Evolutionary conservation across 2,329 filamentous ascomycete species (phyloP).

Genomic region (Emergomyces orientalis): DNA sequence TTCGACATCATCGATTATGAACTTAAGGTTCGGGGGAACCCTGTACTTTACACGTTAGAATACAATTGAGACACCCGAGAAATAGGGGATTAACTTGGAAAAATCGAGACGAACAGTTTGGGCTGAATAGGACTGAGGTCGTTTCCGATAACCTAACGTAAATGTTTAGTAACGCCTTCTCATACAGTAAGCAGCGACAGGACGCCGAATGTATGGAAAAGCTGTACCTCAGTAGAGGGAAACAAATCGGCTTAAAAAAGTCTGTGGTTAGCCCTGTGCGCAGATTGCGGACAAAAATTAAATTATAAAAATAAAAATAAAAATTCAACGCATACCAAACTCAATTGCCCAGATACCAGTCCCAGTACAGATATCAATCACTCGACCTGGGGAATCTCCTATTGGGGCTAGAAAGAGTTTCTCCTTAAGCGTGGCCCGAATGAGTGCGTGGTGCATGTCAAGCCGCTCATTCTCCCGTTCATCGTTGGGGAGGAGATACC

Average conservation of each 20-base stretch:
- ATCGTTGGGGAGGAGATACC: constrained; percentile 15
- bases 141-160: constrained; percentile 18
- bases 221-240: constrained; percentile 18
- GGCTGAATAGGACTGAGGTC: constrained; percentile 19
- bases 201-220: background rate
- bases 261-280: background rate
- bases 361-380: constrained; percentile 17
- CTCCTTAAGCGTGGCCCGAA: constrained; percentile 10
- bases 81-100: background rate
- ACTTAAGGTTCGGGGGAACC: constrained; percentile 48
- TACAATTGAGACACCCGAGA: background rate
- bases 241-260: constrained; percentile 18
- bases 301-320: background rate
- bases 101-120: background rate
- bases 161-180: background rate
- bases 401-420: constrained; percentile 16
- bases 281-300: background rate
- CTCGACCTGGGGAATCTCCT: constrained; percentile 6
- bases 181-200: background rate
- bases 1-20: constrained; percentile 51
- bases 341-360: constrained; percentile 25
- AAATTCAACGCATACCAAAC: constrained; percentile 10
- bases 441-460: constrained; percentile 17
- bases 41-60: constrained; percentile 1
- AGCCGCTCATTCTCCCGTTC: constrained; percentile 14